Percentiles rank a stretch among this genome's conserved stretches.
Conservation (phyloP, 768 basidiomycete species). For the Amanita jacksonii region DNA sequence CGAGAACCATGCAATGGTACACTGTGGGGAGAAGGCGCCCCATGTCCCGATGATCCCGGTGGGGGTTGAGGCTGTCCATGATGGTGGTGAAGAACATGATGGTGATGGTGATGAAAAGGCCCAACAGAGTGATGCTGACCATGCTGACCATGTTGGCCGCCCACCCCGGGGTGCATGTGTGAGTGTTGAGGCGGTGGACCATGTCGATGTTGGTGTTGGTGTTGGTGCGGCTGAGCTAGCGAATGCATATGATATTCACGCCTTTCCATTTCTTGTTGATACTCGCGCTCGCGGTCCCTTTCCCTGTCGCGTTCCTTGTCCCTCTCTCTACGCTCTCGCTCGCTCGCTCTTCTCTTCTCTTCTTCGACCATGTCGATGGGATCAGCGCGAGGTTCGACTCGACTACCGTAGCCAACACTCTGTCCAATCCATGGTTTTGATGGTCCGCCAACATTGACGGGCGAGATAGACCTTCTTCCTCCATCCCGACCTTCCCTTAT, state of each 20-base stretch:
- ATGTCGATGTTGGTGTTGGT: conserved; percentile 27
- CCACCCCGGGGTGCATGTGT: conserved; percentile 22
- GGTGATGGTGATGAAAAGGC: conserved; percentile 40
- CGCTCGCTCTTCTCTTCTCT: conserved; percentile 26
- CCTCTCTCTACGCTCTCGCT: conserved; percentile 21
- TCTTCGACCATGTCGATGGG: conserved; percentile 23
- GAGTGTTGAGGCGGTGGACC: conserved; percentile 18
- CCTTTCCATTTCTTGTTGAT: conserved; percentile 21
- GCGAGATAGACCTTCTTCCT: conserved; percentile 28
- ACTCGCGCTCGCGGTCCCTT: conserved; percentile 18
- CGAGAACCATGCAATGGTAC: conserved; percentile 18
- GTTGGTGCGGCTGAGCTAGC: conserved; percentile 14
- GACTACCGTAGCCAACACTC: conserved; percentile 17
- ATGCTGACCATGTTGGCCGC: conserved; percentile 17
- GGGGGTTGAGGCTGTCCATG: conserved; percentile 17
- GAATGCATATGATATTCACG: conserved; percentile 27
- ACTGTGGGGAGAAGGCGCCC: conserved; percentile 18
- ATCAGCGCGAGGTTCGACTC: conserved; percentile 17
- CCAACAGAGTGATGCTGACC: conserved; percentile 23
- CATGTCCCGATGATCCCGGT: conserved; percentile 14
- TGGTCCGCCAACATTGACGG: conserved; percentile 18
- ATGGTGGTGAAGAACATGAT: conserved; percentile 39
- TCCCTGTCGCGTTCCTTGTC: conserved; percentile 23
- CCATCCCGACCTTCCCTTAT: conserved; percentile 11
- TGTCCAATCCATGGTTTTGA: conserved; percentile 25